Evolutionary conservation across 176 grass and related monocot genomes (phyloP), one percentile per base, ranked within the genome.

Genomic region (Alloteropsis semialata): DNA sequence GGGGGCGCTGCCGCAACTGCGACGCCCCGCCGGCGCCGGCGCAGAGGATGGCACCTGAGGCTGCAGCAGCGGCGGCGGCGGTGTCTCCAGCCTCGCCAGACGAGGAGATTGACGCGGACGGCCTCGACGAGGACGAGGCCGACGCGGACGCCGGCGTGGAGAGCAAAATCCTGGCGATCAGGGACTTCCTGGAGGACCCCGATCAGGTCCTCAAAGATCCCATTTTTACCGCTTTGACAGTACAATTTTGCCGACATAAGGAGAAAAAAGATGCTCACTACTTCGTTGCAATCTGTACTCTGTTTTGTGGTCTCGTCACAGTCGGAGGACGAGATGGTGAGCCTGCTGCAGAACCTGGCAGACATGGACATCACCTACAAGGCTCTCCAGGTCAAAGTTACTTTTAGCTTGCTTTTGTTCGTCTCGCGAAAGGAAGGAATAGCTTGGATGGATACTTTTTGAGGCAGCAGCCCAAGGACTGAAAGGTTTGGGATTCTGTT

Each of bases 341-440:
- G 81, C 80, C 32, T 91, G 22, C 68, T 94, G 32, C 89, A 92
- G 70, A 94, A 88, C 36, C 83, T 97, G 17, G 86, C 81, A 65
- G 88, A 92, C 81, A 92, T 94, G 92, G 92, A 94, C 62, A 88
- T 97, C 56, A 94, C 95, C 33, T 91, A 90, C 75, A 88, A 81
- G 70, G 83, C 84, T 85, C 92, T 97, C 63, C 82, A 91, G 80
- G 95, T 94, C 77, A 45, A 78, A 43, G 53, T 63, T 60, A 2
- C 25, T 63, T 69, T 64, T 72, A 12, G 29, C 48, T 75, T 38
- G 8, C 28, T 59, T 78, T 79, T 39, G 11, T 19, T 75, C 14
- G 49, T 1, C 58, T 15, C 77, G 75, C 55, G 4, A 9, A 63
- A 42, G 8, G 38, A 81, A 81, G 21, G 64, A 22, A 72, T 42